Conservation (phyloP, 805 yeast species). For the Ogataea minuta region DNA sequence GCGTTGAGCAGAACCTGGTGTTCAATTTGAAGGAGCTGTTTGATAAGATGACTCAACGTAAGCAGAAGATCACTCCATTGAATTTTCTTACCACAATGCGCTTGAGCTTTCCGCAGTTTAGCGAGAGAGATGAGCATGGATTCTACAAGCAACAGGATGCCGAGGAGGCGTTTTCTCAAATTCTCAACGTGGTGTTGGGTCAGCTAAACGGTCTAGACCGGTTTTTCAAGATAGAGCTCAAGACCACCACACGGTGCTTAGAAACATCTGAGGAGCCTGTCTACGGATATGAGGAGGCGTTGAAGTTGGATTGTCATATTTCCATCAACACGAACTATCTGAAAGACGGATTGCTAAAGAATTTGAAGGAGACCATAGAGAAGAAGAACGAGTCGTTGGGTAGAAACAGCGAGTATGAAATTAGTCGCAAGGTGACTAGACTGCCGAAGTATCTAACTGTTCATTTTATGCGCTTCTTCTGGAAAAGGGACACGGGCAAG, state of each 20-base stretch:
- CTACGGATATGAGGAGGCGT: constrained; percentile 52
- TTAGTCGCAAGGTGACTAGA: constrained; percentile 60
- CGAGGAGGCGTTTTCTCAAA: constrained; percentile 88
- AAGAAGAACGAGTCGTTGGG: constrained; percentile 72
- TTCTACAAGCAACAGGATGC: constrained; percentile 95
- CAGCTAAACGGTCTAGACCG: constrained; percentile 53
- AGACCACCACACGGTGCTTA: constrained; percentile 59
- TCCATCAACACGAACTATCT: constrained; percentile 80
- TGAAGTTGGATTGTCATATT: constrained; percentile 87
- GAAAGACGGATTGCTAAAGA: constrained; percentile 75
- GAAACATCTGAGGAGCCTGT: constrained; percentile 45
- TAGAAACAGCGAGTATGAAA: constrained; percentile 67
- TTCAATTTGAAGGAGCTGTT: constrained; percentile 43
- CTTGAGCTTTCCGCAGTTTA: constrained; percentile 79
- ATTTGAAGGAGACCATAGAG: constrained; percentile 73
- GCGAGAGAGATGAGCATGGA: constrained; percentile 71
- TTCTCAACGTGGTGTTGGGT: constrained; percentile 51
- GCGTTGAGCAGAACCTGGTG: constrained; percentile 30
- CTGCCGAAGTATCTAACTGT: constrained; percentile 87
- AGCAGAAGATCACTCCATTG: constrained; percentile 59
- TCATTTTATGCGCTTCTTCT: constrained; percentile 90
- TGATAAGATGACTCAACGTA: constrained; percentile 40
- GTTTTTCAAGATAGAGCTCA: constrained; percentile 64
- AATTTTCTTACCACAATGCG: constrained; percentile 66
- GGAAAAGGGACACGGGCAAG: constrained; percentile 89